Evolutionary conservation across 768 basidiomycete species (phyloP), one percentile per base, ranked within the genome.

Genomic region (Gautieria morchelliformis): DNA sequence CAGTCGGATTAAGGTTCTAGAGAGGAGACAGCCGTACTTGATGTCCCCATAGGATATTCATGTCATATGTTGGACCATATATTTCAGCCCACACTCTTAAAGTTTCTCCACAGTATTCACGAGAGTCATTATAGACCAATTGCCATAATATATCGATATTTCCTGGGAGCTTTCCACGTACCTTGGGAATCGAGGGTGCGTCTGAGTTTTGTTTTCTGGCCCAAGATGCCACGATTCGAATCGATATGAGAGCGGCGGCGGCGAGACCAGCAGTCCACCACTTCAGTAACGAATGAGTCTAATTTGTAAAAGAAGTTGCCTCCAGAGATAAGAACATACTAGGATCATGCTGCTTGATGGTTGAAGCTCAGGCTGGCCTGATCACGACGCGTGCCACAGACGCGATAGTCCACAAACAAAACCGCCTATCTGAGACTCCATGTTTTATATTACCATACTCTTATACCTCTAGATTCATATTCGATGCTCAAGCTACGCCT

Each of bases 41-140:
- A 51, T 62, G 59, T 15, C 61, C 62, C 65, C 65, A 66, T 22
- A 67, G 64, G 22, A 67, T 66, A 40, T 58, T 57, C 58, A 67
- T 62, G 52, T 67, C 64, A 49, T 59, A 66, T 41, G 66, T 67
- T 33, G 66, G 63, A 5, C 64, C 64, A 53, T 58, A 65, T 55
- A 47, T 40, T 40, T 60, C 44, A 24, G 60, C 59, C 61, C 63
- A 61, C 22, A 59, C 52, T 24, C 61, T 45, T 10, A 65, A 58
- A 12, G 58, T 63, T 35, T 65, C 64, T 5, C 59, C 65, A 44
- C 61, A 57, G 46, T 63, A 66, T 19, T 63, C 64, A 4, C 56
- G 32, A 5, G 54, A 24, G 14, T 62, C 64, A 17, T 47, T 49
- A 33, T 48, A 44, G 12, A 63, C 60, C n/a, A 63, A 56, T 19